Evolutionary conservation across 768 basidiomycete species (phyloP).

Genomic region (Rhizopogon salebrosus): DNA sequence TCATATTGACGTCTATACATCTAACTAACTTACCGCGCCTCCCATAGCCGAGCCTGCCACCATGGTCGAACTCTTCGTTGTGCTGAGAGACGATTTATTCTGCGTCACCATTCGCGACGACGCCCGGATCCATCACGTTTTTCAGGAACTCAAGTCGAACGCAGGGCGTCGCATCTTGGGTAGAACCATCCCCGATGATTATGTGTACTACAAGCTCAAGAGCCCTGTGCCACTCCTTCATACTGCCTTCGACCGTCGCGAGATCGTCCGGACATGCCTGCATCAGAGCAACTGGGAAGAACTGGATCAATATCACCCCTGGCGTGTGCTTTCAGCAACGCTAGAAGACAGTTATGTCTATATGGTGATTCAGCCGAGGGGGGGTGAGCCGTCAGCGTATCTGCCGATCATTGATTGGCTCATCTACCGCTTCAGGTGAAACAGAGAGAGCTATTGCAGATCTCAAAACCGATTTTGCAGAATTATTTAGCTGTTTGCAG

Average conservation of each 20-base stretch:
- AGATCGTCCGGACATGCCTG: not conserved
- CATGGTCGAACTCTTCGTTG: no score
- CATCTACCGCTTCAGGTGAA: not conserved
- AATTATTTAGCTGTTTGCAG: not conserved
- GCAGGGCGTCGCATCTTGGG: no score
- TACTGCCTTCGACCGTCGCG: not conserved
- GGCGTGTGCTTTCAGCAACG: not conserved
- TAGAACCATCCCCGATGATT: no score
- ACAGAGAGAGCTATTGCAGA: not conserved
- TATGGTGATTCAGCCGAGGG: not conserved
- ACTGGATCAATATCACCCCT: not conserved
- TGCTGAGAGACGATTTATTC: no score
- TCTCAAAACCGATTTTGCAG: not conserved
- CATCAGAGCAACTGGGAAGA: not conserved
- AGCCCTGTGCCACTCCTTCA: no score
- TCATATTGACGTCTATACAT: no score
- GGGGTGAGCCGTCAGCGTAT: not conserved
- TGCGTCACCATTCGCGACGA: no score
- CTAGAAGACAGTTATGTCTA: not conserved
- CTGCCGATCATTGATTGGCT: not conserved
- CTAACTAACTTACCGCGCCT: no score
- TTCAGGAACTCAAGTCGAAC: no score
- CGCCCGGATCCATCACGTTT: no score
- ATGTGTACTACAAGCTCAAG: no score
- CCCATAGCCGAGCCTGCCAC: no score